phyloP scores from a whole-genome alignment of 768 basidiomycete species.

The Psilocybe azurescens region DNA sequence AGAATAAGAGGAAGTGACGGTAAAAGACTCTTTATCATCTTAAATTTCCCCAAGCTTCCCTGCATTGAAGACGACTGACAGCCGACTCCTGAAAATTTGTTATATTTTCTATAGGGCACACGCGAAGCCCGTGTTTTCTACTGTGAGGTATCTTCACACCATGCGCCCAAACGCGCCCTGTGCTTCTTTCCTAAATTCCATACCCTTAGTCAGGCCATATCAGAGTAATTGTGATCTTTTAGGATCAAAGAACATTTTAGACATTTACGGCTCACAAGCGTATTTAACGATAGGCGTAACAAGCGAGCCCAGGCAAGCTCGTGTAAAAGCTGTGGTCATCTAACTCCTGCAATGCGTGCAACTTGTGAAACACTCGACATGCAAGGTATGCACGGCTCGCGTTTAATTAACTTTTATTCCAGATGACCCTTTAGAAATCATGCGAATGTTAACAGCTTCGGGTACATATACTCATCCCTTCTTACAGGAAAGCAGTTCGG shows the following conservation, averaged over 20 bases:
- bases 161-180: too few relatives aligned
- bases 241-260: too few relatives aligned
- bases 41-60: not conserved
- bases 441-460: not conserved
- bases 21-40: too few relatives aligned
- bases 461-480: not conserved
- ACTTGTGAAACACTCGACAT: not conserved
- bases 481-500: too few relatives aligned
- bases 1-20: too few relatives aligned
- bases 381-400: too few relatives aligned
- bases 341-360: slow-evolving; percentile 4
- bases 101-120: too few relatives aligned
- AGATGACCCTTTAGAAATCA: slow-evolving; percentile 2
- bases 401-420: not conserved
- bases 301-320: not conserved
- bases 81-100: not conserved
- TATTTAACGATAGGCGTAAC: not conserved
- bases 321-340: not conserved
- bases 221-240: too few relatives aligned
- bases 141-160: too few relatives aligned
- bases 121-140: too few relatives aligned
- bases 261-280: not conserved
- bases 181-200: too few relatives aligned
- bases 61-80: not conserved
- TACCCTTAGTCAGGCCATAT: too few relatives aligned